Evolutionary conservation across 148 eudicot genomes (phyloP), one percentile per base, ranked within the genome.

Genomic region (Heliamphora exappendiculata): DNA sequence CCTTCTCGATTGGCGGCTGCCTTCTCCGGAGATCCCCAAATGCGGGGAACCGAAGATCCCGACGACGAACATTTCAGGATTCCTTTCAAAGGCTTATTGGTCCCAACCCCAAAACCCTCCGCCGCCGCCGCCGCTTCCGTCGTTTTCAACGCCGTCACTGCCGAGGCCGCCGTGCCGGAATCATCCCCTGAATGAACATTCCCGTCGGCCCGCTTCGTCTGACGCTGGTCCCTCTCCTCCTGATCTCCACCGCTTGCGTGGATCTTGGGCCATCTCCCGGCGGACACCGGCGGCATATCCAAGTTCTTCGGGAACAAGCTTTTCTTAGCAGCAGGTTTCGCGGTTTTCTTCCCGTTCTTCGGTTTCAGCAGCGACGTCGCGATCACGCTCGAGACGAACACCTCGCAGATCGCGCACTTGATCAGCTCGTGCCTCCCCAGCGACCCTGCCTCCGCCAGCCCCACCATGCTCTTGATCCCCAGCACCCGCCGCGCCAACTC

Each of bases 381-480:
- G 7, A 70, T 85, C 16, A 74, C 71, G n/a, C 74, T 79, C 5
- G 85, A 74, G 13, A 85, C 55, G 54, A 85, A 85, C 8, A 82
- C 83, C 63, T 82, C 85, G 57, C 87, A 85, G 20, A 85, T 85
- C 0, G 85, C 79, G 11, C 70, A 36, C 72, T 85, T 85, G 60
- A 85, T 70, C 34, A 73, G 81, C 33, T 73, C 77, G 29, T 82
- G 83, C 36, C 83, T 79, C 72, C 78, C 79, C 8, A 80, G 78
- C 6, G 83, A 79, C 5, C 73, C 34, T 2, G 81, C 76, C 36
- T 79, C 83, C 1, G 87, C 70, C 12, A 85, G 53, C 5, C 85
- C 87, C 4, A 77, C 74, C 83, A 85, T 85, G 33, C 42, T 54
- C 77, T 77, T 82, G 79, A 85, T 72, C 54, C 85, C 81, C 19